Base-by-base conservation (phyloP, 805 yeast species). In the Kregervanrija delftensis region DNA sequence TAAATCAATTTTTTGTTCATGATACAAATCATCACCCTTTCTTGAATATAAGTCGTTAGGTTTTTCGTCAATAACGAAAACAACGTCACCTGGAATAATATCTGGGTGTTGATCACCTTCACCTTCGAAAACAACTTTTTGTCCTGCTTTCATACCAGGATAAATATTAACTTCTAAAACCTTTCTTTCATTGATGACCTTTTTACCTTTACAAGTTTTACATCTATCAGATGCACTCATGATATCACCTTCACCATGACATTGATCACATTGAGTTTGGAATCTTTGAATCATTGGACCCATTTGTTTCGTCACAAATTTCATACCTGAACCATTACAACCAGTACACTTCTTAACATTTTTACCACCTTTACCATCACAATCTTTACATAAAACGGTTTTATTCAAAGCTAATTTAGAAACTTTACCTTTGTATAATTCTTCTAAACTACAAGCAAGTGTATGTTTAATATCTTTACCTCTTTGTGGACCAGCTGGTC, bases 271-370 rank as follows among this genome's bases (percentile, higher is more conserved):
- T 44, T 80, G 81, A 39, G 95, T 81, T 73, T 93, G 98, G 80
- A 86, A 86, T 76, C 96, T 86, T 74, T 93, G 99, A 60, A 93
- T 86, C 90, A 93, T 88, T 54, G 96, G 96, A 57, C 99, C 99
- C 96, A 93, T 90, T 71, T 93, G 98, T 73, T 96, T 86, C 43
- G 96, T 87, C 54, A 89, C 84, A 54, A 91, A 83, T 68, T 79
- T 86, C 66, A 83, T 69, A 77, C 99, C 99, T 58, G 77, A 76
- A 68, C 99, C 99, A 61, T 79, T 77, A 81, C 99, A 93, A 35
- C 79, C 65, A 42, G 80, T 53, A 81, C 99, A 93, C 58, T 80
- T 80, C 73, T 84, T 85, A 53, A 90, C 95, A 55, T 81, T 86
- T 61, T 87, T 87, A 70, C 99, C 99, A 67, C 99, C 99, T 60